These are phyloP conservation scores for Verticillium albo-atrum DNA, from an alignment of 2,329 filamentous ascomycete genomes.

Conservation along the genomic window DNA sequence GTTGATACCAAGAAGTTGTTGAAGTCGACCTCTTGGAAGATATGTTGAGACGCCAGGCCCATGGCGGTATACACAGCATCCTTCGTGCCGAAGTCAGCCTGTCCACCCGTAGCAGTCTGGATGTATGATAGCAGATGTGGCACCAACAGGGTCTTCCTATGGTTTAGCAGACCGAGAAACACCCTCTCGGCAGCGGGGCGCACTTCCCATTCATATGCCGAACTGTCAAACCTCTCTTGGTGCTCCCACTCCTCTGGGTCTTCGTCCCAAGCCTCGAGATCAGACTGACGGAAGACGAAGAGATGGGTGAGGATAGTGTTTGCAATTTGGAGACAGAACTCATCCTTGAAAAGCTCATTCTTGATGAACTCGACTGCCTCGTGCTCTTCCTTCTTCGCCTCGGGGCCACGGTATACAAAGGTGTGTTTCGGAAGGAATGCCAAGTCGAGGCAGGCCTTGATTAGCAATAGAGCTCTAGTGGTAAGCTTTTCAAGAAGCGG, in stretches of 20 bases:
- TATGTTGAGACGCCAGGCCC: slow-evolving; percentile 74
- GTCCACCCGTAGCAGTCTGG: slow-evolving; percentile 63
- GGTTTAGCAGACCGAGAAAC: slow-evolving; percentile 84
- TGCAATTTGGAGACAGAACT: slow-evolving; percentile 76
- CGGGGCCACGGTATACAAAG: slow-evolving; percentile 74
- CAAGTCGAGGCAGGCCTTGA: slow-evolving; percentile 81
- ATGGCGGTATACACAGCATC: slow-evolving; percentile 94
- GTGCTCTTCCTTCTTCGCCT: slow-evolving; percentile 72
- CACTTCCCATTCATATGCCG: slow-evolving; percentile 88
- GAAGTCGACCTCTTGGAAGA: slow-evolving; percentile 76
- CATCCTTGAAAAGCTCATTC: slow-evolving; percentile 67
- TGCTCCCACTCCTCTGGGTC: slow-evolving; percentile 96
- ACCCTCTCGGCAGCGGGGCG: slow-evolving; percentile 90
- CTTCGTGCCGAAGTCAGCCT: slow-evolving; percentile 72
- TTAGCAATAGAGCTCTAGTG: slow-evolving; percentile 75
- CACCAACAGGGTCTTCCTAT: slow-evolving; percentile 79
- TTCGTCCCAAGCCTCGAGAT: slow-evolving; percentile 89
- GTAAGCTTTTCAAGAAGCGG: slow-evolving; percentile 73
- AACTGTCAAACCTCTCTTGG: slow-evolving; percentile 77
- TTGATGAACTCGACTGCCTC: slow-evolving; percentile 67
- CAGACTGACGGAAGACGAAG: slow-evolving; percentile 79
- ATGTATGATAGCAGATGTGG: slow-evolving; percentile 81
- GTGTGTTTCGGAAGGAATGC: slow-evolving; percentile 75
- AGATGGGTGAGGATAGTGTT: slow-evolving; percentile 82
- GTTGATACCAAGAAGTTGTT: slow-evolving; percentile 72